Percentiles rank a stretch among this genome's conserved stretches.
phyloP scores from a whole-genome alignment of 2,329 filamentous ascomycete genomes.

The Botrytis pseudocinerea region DNA sequence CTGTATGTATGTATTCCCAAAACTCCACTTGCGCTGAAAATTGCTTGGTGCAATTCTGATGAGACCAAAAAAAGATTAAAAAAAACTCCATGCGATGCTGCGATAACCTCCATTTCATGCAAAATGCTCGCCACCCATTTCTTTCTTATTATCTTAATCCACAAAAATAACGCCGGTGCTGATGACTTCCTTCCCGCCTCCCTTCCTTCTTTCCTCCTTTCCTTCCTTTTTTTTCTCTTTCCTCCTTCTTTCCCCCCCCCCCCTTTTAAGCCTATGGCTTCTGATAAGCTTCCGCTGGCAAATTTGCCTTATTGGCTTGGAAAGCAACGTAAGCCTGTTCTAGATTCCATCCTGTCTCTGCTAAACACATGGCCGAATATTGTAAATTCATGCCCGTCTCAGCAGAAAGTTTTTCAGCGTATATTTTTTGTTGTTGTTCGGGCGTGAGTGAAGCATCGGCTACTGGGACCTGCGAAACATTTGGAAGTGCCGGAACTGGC shows the following conservation, averaged over 20 bases:
- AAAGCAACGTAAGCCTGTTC: conserved; percentile 74
- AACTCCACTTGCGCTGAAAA: conserved; percentile 10
- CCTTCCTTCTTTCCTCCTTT: too few species aligned
- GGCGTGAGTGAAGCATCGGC: conserved; percentile 27
- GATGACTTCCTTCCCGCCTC: not conserved
- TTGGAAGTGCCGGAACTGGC: conserved; percentile 23
- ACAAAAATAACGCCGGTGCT: not conserved
- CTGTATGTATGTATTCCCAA: not conserved
- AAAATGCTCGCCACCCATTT: not conserved
- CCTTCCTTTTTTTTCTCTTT: too few species aligned
- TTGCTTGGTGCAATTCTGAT: not conserved
- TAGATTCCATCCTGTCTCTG: conserved; percentile 78
- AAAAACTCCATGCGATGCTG: conserved; percentile 2
- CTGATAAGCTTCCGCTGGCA: conserved; percentile 14
- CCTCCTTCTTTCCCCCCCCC: not conserved
- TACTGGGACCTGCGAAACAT: conserved; percentile 20
- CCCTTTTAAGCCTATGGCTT: not conserved
- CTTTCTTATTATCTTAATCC: not conserved
- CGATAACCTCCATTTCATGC: conserved; percentile 4
- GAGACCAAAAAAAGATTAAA: not conserved
- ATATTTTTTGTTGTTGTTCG: conserved; percentile 58
- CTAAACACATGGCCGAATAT: conserved; percentile 79
- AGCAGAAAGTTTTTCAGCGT: conserved; percentile 72
- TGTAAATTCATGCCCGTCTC: conserved; percentile 78
- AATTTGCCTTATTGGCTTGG: conserved; percentile 66